Base-by-base conservation (phyloP, 768 basidiomycete genomes). In the Boletus bicolor region DNA sequence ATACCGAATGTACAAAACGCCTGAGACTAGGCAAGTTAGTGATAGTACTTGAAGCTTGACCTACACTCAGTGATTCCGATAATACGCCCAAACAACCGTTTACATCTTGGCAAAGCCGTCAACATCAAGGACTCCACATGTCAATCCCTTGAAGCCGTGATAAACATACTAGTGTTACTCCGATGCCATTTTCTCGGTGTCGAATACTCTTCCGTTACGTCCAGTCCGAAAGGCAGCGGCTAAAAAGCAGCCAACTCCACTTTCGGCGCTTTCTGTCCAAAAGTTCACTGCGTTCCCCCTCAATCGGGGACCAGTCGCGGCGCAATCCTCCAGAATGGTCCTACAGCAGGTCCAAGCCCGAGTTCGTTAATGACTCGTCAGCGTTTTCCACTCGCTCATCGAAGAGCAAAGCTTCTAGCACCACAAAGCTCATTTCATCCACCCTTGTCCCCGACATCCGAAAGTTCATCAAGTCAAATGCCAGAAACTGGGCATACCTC, bases 401-500 rank as follows among this genome's bases (percentile, higher is more conserved):
- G 32, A 55, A 50, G 26, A 56, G 38, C 32, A 51, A 35, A 51
- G 7, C 44, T 10, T 39, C 51, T n/a, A 21, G 21, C 35, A 30
- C n/a, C 15, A 42, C 49, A n/a, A 57, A 57, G 28, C 11, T 38
- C 9, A 34, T 47, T 17, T 28, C 59, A 5, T 32, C 57, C 15
- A 38, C 50, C 11, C 8, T 39, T 30, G 21, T 51, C 1, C 47
- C 44, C 5, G 65, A 72, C 50, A 46, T 64, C 5, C 42, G 50
- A 35, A 48, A 60, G 26, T 45, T 76, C 53, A 72, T 83, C 48
- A 59, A 74, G 44, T 55, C 53, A 5, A 65, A 78, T 39, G 76
- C 77, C 11, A 49, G 59, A 7, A 39, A 53, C 1, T 85, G 83
- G 84, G 68, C 73, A 3, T 46, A 46, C 8, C 56, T 58, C 26